These are phyloP conservation scores for Thalassiosira livingstoniorum DNA, from an alignment of 352 stramenopile genomes.

Conservation along the genomic window DNA sequence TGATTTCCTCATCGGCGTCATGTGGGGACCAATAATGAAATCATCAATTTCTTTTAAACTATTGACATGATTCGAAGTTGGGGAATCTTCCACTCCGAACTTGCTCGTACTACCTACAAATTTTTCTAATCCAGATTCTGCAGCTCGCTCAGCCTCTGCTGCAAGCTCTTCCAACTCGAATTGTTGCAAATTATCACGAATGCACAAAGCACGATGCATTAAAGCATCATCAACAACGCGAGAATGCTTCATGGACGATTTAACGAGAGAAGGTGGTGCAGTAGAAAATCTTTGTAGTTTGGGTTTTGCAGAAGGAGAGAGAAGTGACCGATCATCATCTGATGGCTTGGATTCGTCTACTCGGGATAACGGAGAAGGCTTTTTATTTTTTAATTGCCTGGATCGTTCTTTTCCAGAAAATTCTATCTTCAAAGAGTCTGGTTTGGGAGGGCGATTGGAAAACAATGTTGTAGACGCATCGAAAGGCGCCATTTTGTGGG, in stretches of 20 bases:
- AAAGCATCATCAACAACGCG: conserved; percentile 41
- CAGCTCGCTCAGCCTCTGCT: conserved; percentile 60
- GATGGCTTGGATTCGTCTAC: conserved; percentile 4
- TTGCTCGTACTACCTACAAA: conserved; percentile 62
- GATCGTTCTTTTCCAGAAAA: not conserved
- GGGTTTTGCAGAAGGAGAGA: conserved; percentile 16
- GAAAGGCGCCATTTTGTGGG: not conserved
- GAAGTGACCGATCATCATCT: not conserved
- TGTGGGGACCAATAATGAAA: conserved; percentile 11
- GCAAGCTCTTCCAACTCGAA: conserved; percentile 68
- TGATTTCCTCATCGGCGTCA: conserved; percentile 10
- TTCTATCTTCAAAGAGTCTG: not conserved
- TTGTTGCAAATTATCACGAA: conserved; percentile 48
- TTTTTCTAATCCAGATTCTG: conserved; percentile 57
- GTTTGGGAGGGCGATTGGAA: not conserved
- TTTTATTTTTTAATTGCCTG: not conserved
- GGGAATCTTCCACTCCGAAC: conserved; percentile 43
- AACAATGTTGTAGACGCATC: not conserved
- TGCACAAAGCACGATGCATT: conserved; percentile 44
- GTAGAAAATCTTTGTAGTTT: conserved; percentile 31
- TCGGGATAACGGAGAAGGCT: not conserved
- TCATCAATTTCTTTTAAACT: conserved; percentile 8
- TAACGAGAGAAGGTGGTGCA: conserved; percentile 3
- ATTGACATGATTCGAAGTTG: not conserved
- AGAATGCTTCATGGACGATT: conserved; percentile 9